Evolutionary conservation across 345 rosid genomes (phyloP), one percentile per base, ranked within the genome.

Genomic region (Clarkia xantiana): DNA sequence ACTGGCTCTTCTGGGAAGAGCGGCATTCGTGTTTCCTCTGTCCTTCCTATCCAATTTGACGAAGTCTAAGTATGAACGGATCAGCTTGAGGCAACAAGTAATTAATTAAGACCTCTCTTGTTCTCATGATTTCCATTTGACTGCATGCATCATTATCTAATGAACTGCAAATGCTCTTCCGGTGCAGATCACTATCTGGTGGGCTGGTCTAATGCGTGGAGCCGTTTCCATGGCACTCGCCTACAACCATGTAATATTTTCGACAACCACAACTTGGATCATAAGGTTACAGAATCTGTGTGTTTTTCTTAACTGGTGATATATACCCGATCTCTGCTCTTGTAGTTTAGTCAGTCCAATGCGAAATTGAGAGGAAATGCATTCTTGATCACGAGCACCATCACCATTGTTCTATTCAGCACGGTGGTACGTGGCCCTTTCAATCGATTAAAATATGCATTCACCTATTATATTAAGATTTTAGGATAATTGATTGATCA

Each of bases 141-240:
- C 5, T 22, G 25, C 5, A 22, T 22, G 25, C 25, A 25, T 48
- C 14, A 3, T 4, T 34, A 22, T 23, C 3, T 25, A 22, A 13
- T 13, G 17, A 22, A 25, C 34, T 25, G 17, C 39, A 22, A 14
- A 12, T 23, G 11, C 52, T 22, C 13, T 19, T 39, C 15, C 18
- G 49, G 59, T 54, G 15, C 75, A 81, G 89, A 71, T 78, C 45
- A 63, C 73, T 49, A 78, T 76, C 66, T 78, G 82, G 82, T 81
- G 84, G 78, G 84, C 89, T 18, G 84, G 82, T 52, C 62, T 78
- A 9, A 67, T 75, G 76, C 69, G 89, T 73, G 82, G 89, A 49
- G 84, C 89, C 19, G 80, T 81, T 18, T 73, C 84, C 4, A 67
- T 76, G 53, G 89, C 84, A 29, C 55, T 81, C 45, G 69, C 85